A percentile compares a stretch with the other conserved stretches of the same genome.
Evolutionary conservation across 768 basidiomycete species (phyloP).

Genomic region (Collybia nuda): DNA sequence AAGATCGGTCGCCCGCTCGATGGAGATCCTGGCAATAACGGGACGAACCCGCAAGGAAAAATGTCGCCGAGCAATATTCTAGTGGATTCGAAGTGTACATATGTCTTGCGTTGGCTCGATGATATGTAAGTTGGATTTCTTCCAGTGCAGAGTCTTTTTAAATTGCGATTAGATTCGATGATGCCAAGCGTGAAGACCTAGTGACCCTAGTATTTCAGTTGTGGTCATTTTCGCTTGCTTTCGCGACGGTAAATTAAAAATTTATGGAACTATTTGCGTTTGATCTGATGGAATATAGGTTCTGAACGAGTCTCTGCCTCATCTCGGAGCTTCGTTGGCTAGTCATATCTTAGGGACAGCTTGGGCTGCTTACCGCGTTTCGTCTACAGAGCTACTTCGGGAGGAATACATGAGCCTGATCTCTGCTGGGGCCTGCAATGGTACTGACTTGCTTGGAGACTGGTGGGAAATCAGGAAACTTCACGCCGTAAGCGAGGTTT

Average conservation of each 20-base stretch:
- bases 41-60: too few species aligned
- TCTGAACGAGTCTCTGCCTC: slow-evolving; percentile 50
- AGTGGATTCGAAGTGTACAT: slow-evolving; percentile 29
- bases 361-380: slow-evolving; percentile 47
- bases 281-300: slow-evolving; percentile 29
- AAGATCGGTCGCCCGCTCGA: background rate
- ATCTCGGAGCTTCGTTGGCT: slow-evolving; percentile 44
- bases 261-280: background rate
- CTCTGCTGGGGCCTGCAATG: slow-evolving; percentile 35
- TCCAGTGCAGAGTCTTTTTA: background rate
- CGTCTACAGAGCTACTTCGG: slow-evolving; percentile 27
- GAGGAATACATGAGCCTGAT: slow-evolving; percentile 32
- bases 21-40: background rate
- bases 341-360: slow-evolving; percentile 45
- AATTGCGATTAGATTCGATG: slow-evolving; percentile 25
- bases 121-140: slow-evolving; percentile 34
- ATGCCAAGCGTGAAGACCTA: slow-evolving; percentile 47
- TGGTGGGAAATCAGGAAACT: slow-evolving; percentile 39
- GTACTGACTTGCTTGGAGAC: slow-evolving; percentile 35
- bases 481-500: slow-evolving; percentile 33
- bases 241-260: slow-evolving; percentile 50
- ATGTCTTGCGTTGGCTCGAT: slow-evolving; percentile 45
- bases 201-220: slow-evolving; percentile 43
- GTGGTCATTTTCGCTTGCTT: slow-evolving; percentile 46
- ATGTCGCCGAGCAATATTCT: too few species aligned